phyloP scores from a whole-genome alignment of 306 rosid species.

The Carpinus fangiana region DNA sequence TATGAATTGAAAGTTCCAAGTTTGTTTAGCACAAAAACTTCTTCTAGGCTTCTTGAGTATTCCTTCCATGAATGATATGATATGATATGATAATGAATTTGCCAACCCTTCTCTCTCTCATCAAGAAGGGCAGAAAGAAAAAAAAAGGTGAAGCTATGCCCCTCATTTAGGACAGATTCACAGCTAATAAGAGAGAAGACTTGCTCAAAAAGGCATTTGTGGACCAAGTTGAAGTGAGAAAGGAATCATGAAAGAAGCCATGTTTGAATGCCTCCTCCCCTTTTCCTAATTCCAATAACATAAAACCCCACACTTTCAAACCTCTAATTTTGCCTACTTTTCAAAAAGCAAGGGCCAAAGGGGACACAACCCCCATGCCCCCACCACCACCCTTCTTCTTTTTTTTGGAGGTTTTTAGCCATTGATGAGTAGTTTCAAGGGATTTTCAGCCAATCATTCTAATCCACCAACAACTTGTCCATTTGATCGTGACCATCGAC shows the following conservation, averaged over 20 bases:
- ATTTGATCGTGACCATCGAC: constrained; percentile 23
- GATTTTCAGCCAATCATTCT: constrained; percentile 69
- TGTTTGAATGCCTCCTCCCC: constrained; percentile 54
- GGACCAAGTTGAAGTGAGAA: constrained; percentile 47
- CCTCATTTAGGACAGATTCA: constrained; percentile 44
- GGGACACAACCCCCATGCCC: constrained; percentile 25
- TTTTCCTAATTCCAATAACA: constrained; percentile 78
- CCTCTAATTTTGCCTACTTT: constrained; percentile 63
- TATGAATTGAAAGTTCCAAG: background rate
- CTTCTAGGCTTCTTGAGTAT: background rate
- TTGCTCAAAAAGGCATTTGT: constrained; percentile 13
- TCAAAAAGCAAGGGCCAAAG: constrained; percentile 64
- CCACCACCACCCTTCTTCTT: constrained; percentile 23
- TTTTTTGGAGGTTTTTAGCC: constrained; percentile 50
- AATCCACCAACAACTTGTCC: constrained; percentile 54
- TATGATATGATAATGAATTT: too few species aligned
- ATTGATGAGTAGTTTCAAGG: constrained; percentile 24
- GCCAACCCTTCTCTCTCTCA: background rate
- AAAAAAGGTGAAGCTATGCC: constrained; percentile 19
- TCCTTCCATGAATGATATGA: background rate
- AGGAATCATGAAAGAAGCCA: constrained; percentile 51
- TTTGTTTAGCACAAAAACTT: background rate
- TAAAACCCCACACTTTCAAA: constrained; percentile 54
- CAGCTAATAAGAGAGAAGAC: constrained; percentile 25
- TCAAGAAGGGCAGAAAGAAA: constrained; percentile 28